Evolutionary conservation across 2,329 filamentous ascomycete species (phyloP), one percentile per base, ranked within the genome.

Genomic region (Diplodia sapinea): DNA sequence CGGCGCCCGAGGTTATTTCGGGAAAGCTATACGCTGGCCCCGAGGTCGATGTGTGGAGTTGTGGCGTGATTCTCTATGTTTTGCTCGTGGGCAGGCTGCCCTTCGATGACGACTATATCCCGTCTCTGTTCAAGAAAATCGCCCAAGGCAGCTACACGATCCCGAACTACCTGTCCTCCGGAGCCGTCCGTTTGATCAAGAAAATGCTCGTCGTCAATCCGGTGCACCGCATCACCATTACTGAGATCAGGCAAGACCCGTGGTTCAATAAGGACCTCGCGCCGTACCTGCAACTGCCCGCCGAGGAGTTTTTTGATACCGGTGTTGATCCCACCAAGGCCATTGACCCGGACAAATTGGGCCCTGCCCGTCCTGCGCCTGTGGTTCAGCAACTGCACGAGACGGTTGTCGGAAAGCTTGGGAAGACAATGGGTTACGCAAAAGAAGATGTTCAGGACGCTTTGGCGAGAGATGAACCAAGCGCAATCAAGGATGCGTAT

Each of bases 41-140:
- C 0, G 95, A 99, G 80, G 95, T 99, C 47, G 95, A 99, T 78
- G 95, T 99, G 1, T 99, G 95, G 95, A 98, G 94, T 79, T 91
- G 94, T 76, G 93, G 93, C 69, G 93, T 97, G 71, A 97, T 97
- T 75, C 75, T 89, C 52, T 89, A 89, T 72, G 87, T 89, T 55
- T 80, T 89, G 69, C 79, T 89, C n/a, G 86, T 87, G 12, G 87
- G 88, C 43, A 80, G 87, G 52, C 84, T 99, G 54, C 95, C 95
- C 9, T 99, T 99, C 76, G 95, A 99, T 81, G 95, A 99, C 77
- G 95, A 99, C 74, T 96, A 98, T 77, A 99, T 99, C 71, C 95
- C 95, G 2, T 94, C 93, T 54, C 85, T 99, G 4, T 99, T 99
- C 82, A 94, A 95, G 80, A 99, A 99, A 83, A 99, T 99, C 70